These are phyloP conservation scores for Datisca glomerata DNA, from an alignment of 306 rosid genomes.

Conservation along the genomic window DNA sequence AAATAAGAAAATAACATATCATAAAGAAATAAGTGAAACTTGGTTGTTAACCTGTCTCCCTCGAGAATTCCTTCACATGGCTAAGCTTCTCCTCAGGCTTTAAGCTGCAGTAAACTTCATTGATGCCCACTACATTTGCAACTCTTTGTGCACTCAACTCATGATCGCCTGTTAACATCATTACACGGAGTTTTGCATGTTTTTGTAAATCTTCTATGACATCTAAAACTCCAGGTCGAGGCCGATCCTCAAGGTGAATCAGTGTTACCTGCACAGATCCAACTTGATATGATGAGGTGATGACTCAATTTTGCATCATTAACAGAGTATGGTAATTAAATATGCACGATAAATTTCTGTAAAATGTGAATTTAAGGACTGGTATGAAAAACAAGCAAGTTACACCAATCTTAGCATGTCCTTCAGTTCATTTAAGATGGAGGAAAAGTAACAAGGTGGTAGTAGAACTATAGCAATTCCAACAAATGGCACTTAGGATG, in stretches of 20 bases:
- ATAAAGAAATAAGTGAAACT: neutral
- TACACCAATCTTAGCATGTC: too few relatives aligned
- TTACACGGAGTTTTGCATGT: conserved; percentile 61
- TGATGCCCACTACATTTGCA: conserved; percentile 81
- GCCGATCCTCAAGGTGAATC: conserved; percentile 94
- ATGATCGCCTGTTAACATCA: conserved; percentile 98
- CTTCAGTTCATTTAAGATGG: too few relatives aligned
- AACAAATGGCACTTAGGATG: too few relatives aligned
- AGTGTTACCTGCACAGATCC: conserved; percentile 77
- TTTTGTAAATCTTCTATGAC: conserved; percentile 61
- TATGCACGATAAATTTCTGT: too few relatives aligned
- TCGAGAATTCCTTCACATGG: conserved; percentile 73
- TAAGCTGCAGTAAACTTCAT: conserved; percentile 70
- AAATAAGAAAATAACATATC: too few relatives aligned
- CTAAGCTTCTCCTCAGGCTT: conserved; percentile 96
- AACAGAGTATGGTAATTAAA: too few relatives aligned
- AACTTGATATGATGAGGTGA: too few relatives aligned
- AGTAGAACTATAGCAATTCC: too few relatives aligned
- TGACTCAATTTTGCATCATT: too few relatives aligned
- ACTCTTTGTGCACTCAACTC: conserved; percentile 83
- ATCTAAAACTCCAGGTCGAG: conserved; percentile 71
- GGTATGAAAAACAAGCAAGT: too few relatives aligned
- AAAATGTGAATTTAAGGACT: too few relatives aligned
- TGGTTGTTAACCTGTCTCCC: conserved; percentile 74
- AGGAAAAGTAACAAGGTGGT: too few relatives aligned